Evolutionary conservation across 2,329 filamentous ascomycete species (phyloP).

Genomic region (Sporothrix inflata): DNA sequence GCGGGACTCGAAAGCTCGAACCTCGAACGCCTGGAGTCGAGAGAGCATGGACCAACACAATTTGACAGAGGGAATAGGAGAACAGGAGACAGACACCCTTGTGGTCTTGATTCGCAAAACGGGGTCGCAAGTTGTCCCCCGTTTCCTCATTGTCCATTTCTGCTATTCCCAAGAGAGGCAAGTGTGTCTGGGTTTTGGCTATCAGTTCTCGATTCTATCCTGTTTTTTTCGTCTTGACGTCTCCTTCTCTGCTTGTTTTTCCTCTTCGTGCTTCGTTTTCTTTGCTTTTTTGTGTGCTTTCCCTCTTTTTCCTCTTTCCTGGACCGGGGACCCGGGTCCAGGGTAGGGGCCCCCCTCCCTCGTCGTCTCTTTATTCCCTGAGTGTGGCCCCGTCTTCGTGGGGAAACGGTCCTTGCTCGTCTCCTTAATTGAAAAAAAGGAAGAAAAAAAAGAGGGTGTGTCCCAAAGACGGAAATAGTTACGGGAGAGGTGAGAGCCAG

Average conservation of each 20-base stretch:
- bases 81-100: background rate
- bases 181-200: background rate
- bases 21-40: no score
- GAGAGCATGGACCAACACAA: background rate
- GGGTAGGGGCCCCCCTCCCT: background rate
- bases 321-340: background rate
- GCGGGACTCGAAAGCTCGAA: background rate
- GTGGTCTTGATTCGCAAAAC: background rate
- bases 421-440: slow-evolving; percentile 7
- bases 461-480: background rate
- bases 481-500: background rate
- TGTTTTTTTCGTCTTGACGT: background rate
- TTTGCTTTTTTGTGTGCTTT: background rate
- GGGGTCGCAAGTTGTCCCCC: background rate
- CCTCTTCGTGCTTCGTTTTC: background rate
- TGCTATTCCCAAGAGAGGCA: background rate
- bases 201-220: background rate
- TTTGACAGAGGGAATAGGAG: background rate
- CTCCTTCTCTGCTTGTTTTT: background rate
- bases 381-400: background rate
- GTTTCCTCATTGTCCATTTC: background rate
- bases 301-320: slow-evolving; percentile 5
- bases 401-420: background rate
- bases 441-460: background rate
- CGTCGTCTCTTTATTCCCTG: background rate